phyloP scores from a whole-genome alignment of 129 eudicot genomes.

The Rutidosis leptorrhynchoides region DNA sequence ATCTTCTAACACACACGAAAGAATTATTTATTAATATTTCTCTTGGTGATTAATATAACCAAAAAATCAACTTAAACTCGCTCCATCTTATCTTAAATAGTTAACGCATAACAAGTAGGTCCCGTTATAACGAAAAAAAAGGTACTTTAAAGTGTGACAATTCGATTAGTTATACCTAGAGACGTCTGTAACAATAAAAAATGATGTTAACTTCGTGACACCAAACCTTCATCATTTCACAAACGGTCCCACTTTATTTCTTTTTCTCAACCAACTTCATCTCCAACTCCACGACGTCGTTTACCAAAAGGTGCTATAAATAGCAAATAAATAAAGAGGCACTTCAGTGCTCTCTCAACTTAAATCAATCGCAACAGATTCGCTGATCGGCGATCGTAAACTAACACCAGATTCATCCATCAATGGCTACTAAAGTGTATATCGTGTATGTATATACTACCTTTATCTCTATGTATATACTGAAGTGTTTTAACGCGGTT shows the following conservation, averaged over 20 bases:
- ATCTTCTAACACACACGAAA: no score
- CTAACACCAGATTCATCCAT: conserved; percentile 13
- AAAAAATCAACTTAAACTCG: not conserved
- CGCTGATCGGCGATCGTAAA: not conserved
- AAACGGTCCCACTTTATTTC: not conserved
- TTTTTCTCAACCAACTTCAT: not conserved
- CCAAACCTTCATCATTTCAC: not conserved
- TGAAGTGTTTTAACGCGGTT: not conserved
- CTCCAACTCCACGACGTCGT: not conserved
- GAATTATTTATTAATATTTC: no score
- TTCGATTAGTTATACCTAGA: not conserved
- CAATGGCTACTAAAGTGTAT: conserved; percentile 63
- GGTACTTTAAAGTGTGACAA: conserved; percentile 7
- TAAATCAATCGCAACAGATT: not conserved
- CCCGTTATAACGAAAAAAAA: not conserved
- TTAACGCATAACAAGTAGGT: not conserved
- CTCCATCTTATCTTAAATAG: not conserved
- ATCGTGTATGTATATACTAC: conserved; percentile 46
- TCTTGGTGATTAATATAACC: no score
- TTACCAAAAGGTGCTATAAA: not conserved
- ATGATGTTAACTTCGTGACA: not conserved
- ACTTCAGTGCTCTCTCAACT: not conserved
- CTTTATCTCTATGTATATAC: not conserved
- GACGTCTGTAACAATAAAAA: conserved; percentile 13
- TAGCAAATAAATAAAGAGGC: not conserved